Evolutionary conservation across 768 basidiomycete species (phyloP), one percentile per base, ranked within the genome.

Genomic region (Russula brevipes): DNA sequence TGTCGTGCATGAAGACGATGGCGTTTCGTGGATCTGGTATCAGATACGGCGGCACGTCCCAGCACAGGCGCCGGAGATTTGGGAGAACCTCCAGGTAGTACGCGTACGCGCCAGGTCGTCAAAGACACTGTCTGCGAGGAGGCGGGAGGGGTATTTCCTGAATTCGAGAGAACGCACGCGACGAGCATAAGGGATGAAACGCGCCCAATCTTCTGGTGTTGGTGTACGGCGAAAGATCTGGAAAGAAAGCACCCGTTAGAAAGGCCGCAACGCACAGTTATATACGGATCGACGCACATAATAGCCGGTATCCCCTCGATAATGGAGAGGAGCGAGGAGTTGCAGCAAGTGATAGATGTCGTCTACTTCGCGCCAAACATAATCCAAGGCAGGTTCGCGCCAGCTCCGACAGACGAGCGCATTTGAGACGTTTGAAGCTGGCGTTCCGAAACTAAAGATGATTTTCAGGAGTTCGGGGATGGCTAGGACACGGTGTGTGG

Each of bases 1-100:
- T 57, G 57, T 68, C 67, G 51, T 68, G 67, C 67, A 68, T 68
- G 42, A 68, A 68, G 47, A 66, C 53, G 35, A 60, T 36, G 1
- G 54, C 63, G 41, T 56, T n/a, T 5, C 46, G 50, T 49, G 57
- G 31, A 2, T 14, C 38, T 12, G 33, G 24, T 8, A 19, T n/a
- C 17, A 10, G 35, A 19, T 42, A 16, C 17, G 35, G 11, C 14
- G 17, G 10, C 16, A 47, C 39, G 3, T 55, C 42, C 67, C 67
- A 68, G 30, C 49, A 53, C 5, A 68, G 58, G 30, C 42, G 35
- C 8, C 58, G 65, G 9, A 68, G 45, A 58, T 68, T 68, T 24
- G 67, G 67, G 57, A 68, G 55, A 12, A 68, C n/a, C 42, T 62
- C 60, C 11, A 66, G 57, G 67, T 56, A 16, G 65, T 66, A 14